Evolutionary conservation across 495 filamentous ascomycete genomes (phyloP).

Genomic region (Penicillium bialowiezense): DNA sequence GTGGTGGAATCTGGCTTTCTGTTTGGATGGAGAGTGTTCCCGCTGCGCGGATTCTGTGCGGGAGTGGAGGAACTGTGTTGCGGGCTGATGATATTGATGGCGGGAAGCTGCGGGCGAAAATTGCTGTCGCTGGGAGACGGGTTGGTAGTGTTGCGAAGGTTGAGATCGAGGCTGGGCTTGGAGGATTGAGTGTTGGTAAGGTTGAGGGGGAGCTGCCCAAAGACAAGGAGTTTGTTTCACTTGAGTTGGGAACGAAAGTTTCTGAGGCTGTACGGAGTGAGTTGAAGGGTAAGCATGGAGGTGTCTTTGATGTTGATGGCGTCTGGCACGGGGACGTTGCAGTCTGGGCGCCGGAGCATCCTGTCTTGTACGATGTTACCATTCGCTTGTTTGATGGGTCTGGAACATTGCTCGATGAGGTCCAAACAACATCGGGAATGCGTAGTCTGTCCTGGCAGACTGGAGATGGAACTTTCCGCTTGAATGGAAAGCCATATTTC

Average conservation of each 20-base stretch:
- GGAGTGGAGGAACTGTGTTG: slow-evolving; percentile 33
- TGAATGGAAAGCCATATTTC: slow-evolving; percentile 39
- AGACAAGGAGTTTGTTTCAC: slow-evolving; percentile 17
- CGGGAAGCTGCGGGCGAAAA: slow-evolving; percentile 22
- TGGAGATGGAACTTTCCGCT: slow-evolving; percentile 36
- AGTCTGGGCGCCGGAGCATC: slow-evolving; percentile 39
- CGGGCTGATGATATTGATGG: slow-evolving; percentile 30
- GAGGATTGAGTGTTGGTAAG: slow-evolving; percentile 14
- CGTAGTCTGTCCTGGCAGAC: slow-evolving; percentile 32
- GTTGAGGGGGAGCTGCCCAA: slow-evolving; percentile 4
- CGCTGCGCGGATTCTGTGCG: slow-evolving; percentile 18
- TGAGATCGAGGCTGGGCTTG: slow-evolving; percentile 27
- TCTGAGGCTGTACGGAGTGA: neutral
- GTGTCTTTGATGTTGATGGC: slow-evolving; percentile 13
- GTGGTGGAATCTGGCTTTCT: slow-evolving; percentile 35
- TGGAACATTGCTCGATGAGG: slow-evolving; percentile 22
- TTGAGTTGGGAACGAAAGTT: slow-evolving; percentile 27
- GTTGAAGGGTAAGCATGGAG: slow-evolving; percentile 8
- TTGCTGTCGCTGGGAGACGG: slow-evolving; percentile 20
- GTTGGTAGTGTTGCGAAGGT: slow-evolving; percentile 12
- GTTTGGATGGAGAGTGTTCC: slow-evolving; percentile 42
- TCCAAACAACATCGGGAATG: slow-evolving; percentile 36
- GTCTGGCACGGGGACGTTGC: slow-evolving; percentile 31
- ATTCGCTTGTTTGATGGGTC: slow-evolving; percentile 22
- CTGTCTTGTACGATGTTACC: slow-evolving; percentile 33